Evolutionary conservation across 441 rosid species (phyloP), one percentile per base, ranked within the genome.

Genomic region (Theobroma grandiflorum): DNA sequence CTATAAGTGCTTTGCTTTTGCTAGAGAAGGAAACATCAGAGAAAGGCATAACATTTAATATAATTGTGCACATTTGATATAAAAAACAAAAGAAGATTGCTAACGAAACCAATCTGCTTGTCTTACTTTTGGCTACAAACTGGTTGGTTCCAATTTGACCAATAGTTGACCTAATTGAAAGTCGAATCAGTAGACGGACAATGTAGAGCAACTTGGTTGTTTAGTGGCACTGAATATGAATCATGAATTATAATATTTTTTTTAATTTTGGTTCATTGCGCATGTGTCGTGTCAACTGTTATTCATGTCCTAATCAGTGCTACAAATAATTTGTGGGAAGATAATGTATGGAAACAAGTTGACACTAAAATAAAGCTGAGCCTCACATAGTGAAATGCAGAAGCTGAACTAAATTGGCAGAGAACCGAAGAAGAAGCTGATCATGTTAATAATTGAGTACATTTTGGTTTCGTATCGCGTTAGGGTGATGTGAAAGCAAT

Each of bases 101-200:
- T 55, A 45, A 31, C 6, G 31, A 6, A n/a, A 69, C 33, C 4
- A 4, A 14, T 69, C 35, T 12, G 11, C 37, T 47, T 65, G 6
- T n/a, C 16, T 20, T 67, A 20, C 16, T 67, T 42, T 12, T 20
- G 16, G 53, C 20, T 43, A 20, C 52, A 67, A 42, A 67, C 35
- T 42, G 22, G 74, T 72, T 50, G 45, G 62, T 18, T 50, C 75
- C 31, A 52, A 52, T 4, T 69, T 52, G 62, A 72, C 61, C 55
- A 1, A 18, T 26, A n/a, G 63, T 72, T n/a, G 15, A 52, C 40
- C 15, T 16, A 52, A 16, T 33, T 33, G 31, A 72, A 52, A 72
- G 52, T 52, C 45, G 9, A 35, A 49, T 31, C 74, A 70, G 0
- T 45, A 70, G 18, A 72, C 62, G 33, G 38, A 31, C 15, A 16